A percentile compares a stretch with the other conserved stretches of the same genome.
Evolutionary conservation across 371 early-diverging fungal genomes (phyloP).

Genomic region (Mortierella sp.): DNA sequence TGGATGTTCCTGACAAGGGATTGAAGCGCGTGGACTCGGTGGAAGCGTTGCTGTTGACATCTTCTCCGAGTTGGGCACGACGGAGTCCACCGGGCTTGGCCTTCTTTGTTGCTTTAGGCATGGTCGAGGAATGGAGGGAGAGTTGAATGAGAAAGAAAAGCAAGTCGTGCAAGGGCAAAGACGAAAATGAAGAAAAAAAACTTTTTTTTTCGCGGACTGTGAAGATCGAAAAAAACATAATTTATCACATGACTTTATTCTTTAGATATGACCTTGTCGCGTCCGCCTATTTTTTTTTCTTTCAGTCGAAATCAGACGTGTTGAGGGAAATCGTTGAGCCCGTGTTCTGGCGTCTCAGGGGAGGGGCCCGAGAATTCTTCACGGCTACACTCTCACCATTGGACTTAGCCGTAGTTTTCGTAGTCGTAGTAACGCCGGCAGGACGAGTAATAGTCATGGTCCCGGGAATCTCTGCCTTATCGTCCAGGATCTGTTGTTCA

Average conservation of each 20-base stretch:
- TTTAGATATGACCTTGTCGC: not conserved
- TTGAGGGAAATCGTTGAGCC: slow-evolving; percentile 16
- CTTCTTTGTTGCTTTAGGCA: slow-evolving; percentile 43
- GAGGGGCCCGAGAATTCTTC: too few relatives aligned
- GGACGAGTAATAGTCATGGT: not conserved
- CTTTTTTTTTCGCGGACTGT: not conserved
- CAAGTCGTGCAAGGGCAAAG: too few relatives aligned
- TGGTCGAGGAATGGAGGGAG: not conserved
- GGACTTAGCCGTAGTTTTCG: not conserved
- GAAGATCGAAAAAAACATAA: not conserved
- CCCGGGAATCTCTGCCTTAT: not conserved
- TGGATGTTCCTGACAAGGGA: slow-evolving; percentile 19
- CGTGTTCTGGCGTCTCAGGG: slow-evolving; percentile 10
- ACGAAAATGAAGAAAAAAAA: slow-evolving; percentile 2
- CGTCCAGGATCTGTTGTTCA: not conserved
- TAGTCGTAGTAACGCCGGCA: not conserved
- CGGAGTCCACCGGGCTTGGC: slow-evolving; percentile 45
- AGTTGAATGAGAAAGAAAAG: not conserved
- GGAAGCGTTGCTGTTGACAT: not conserved
- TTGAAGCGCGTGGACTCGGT: slow-evolving; percentile 28
- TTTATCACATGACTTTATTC: not conserved
- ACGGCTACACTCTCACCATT: too few relatives aligned
- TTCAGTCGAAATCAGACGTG: not conserved
- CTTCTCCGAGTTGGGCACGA: slow-evolving; percentile 21
- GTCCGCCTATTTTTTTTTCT: not conserved